Base-by-base conservation (phyloP, 768 basidiomycete genomes). In the Sporobolomyces pararoseus region DNA sequence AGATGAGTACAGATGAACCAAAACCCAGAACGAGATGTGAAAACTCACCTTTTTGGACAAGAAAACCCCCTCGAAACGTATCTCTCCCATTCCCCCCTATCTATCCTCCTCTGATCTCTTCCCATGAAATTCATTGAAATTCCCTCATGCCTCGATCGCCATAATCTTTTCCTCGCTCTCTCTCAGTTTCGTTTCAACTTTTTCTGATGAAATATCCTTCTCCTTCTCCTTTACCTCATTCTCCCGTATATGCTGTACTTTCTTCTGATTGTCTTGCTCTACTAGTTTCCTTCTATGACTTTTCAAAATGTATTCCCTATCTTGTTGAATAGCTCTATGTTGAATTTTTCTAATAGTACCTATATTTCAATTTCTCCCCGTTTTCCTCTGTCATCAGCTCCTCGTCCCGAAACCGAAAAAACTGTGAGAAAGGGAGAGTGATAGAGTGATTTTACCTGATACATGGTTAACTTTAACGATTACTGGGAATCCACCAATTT, bases 301-400 rank as follows among this genome's bases (percentile, higher is more conserved):
- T 13, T 25, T 51, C 19, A 77, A 65, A 58, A 77, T 71, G n/a
- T 70, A 37, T 19, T 61, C 37, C 34, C 76, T 66, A 63, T 77
- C 76, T 46, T 68, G 68, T 19, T 34, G 27, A 59, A 77, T 75
- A 6, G 75, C 74, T 21, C 68, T 62, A 49, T 77, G 76, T 51
- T 77, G 76, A 27, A 71, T 71, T 49, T 77, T 77, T 12, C 76
- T 69, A 23, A 77, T 77, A 21, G 76, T 77, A 17, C 76, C 76
- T 77, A 42, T 34, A n/a, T n/a, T n/a, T n/a, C n/a, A n/a, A n/a
- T n/a, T n/a, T 23, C 32, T 46, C 58, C 4, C 13, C 9, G 12
- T 21, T 34, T 54, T 12, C 35, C 39, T 42, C 39, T 42, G 17
- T 44, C 58, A 31, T 27, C 42, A 46, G 16, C 27, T 47, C 21